Percentiles rank a stretch among this genome's conserved stretches.
phyloP scores from a whole-genome alignment of 179 eudicot species.

The Beta lomatogona region DNA sequence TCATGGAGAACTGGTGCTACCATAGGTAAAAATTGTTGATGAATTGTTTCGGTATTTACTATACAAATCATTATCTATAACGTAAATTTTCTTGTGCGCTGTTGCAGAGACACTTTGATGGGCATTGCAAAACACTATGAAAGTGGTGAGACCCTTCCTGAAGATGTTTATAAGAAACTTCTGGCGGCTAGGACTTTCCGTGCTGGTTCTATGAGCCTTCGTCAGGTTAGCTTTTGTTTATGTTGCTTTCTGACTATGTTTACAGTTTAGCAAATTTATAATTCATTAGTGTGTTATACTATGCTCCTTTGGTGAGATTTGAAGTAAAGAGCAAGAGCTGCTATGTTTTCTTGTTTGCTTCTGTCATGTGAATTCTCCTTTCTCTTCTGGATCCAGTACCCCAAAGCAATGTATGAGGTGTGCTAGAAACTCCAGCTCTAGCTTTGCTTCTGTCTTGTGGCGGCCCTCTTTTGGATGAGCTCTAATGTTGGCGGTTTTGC shows the following conservation, averaged over 20 bases:
- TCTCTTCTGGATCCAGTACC: too few relatives aligned
- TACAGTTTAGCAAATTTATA: neutral
- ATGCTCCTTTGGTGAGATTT: neutral
- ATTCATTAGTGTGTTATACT: neutral
- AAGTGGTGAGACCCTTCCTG: slow-evolving; percentile 90
- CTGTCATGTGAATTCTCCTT: neutral
- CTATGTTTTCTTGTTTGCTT: neutral
- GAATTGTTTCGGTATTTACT: neutral
- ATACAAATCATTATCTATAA: neutral
- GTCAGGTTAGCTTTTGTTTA: slow-evolving; percentile 59
- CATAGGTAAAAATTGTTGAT: slow-evolving; percentile 59
- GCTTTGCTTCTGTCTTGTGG: neutral
- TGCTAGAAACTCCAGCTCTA: neutral
- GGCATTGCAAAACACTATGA: slow-evolving; percentile 94
- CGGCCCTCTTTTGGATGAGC: neutral
- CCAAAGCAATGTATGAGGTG: too few relatives aligned
- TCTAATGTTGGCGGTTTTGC: too few relatives aligned
- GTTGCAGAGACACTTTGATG: slow-evolving; percentile 89
- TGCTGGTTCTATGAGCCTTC: slow-evolving; percentile 87
- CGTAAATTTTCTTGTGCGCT: slow-evolving; percentile 15
- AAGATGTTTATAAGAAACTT: slow-evolving; percentile 82
- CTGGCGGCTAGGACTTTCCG: slow-evolving; percentile 93
- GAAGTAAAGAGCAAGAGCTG: too few relatives aligned
- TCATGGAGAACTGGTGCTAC: slow-evolving; percentile 99
- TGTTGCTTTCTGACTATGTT: neutral